Conservation (phyloP, 148 eudicot species). For the Linanthus parryae region DNA sequence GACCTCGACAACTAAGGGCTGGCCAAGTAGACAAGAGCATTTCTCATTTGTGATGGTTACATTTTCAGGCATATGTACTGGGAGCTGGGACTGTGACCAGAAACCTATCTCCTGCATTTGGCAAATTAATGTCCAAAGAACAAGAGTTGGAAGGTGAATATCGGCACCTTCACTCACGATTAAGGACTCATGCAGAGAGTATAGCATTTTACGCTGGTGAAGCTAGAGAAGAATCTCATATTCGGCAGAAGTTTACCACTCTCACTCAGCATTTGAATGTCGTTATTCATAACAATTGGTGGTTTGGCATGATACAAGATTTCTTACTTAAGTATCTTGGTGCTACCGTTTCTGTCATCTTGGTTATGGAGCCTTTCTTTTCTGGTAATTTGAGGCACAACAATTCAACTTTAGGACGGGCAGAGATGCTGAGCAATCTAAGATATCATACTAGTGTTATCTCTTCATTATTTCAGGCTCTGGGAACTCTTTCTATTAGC, state of each 20-base stretch:
- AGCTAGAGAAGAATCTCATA: no score
- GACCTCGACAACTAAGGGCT: no score
- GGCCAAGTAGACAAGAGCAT: no score
- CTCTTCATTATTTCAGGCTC: constrained; percentile 75
- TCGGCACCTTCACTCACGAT: no score
- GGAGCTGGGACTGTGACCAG: no score
- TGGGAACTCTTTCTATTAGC: constrained; percentile 86
- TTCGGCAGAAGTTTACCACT: no score
- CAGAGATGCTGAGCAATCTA: constrained; percentile 93
- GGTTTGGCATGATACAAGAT: constrained; percentile 99
- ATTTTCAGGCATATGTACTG: no score
- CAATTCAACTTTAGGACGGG: constrained; percentile 82
- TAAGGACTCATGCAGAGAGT: no score
- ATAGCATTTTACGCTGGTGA: no score
- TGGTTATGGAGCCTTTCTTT: constrained; percentile 91
- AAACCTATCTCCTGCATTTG: no score
- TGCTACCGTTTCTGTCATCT: constrained; percentile 87
- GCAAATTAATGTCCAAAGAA: no score
- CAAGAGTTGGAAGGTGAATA: no score
- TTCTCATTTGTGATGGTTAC: not conserved
- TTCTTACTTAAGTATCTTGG: constrained; percentile 90
- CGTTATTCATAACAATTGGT: constrained; percentile 90
- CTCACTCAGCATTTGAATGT: constrained; percentile 60
- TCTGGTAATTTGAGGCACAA: constrained; percentile 80
- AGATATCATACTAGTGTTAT: constrained; percentile 95